These are phyloP conservation scores for Aspergillus cristatus DNA, from an alignment of 495 filamentous ascomycete species.

Conservation along the genomic window DNA sequence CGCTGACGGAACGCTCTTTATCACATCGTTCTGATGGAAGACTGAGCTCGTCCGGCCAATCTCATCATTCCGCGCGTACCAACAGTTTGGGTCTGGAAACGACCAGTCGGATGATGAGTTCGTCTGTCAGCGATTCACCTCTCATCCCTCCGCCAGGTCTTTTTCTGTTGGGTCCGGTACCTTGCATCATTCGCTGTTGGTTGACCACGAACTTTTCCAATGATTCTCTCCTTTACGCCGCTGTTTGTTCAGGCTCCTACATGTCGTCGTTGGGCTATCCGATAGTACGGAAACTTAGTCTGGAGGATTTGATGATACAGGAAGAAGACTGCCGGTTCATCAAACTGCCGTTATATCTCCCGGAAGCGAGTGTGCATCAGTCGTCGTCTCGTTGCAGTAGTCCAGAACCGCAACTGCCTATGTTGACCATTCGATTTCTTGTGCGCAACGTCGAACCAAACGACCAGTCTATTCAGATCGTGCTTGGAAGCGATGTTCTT, in stretches of 20 bases:
- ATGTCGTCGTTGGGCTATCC: constrained; percentile 66
- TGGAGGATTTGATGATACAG: constrained; percentile 56
- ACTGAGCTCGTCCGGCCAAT: constrained; percentile 82
- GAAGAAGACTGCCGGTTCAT: constrained; percentile 58
- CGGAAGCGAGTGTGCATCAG: constrained; percentile 77
- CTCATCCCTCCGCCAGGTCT: constrained; percentile 71
- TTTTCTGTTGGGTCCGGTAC: constrained; percentile 74
- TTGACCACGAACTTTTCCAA: constrained; percentile 78
- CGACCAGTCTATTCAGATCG: constrained; percentile 58
- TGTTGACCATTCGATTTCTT: constrained; percentile 66
- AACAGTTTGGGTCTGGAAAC: constrained; percentile 74
- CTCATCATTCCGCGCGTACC: constrained; percentile 67
- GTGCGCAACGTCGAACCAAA: constrained; percentile 48
- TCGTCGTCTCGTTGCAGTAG: constrained; percentile 63
- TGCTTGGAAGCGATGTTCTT: constrained; percentile 80
- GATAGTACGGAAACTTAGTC: constrained; percentile 61
- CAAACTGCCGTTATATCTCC: constrained; percentile 73
- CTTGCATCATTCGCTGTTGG: constrained; percentile 95
- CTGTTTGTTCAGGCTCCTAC: constrained; percentile 85
- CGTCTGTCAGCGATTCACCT: constrained; percentile 55
- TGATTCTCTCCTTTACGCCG: constrained; percentile 79
- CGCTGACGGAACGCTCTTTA: constrained; percentile 76
- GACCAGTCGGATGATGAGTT: constrained; percentile 54
- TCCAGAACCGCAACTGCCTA: constrained; percentile 70
- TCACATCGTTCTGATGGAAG: constrained; percentile 97